Evolutionary conservation across 768 basidiomycete species (phyloP).

Genomic region (Podaxis pistillaris): DNA sequence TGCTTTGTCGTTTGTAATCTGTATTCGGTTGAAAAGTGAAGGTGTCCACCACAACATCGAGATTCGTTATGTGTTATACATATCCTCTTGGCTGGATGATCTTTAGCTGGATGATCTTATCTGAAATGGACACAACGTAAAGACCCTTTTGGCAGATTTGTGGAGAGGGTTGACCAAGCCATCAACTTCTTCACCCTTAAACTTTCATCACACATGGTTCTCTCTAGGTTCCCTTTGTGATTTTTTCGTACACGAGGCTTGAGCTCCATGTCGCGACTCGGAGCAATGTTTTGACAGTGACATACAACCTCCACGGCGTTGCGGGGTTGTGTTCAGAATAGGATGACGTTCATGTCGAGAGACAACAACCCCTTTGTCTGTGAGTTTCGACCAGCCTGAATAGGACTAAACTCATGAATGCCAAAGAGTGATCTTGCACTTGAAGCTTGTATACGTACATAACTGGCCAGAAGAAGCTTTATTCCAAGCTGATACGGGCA

Average conservation of each 20-base stretch:
- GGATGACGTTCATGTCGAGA: background rate
- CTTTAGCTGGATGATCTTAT: background rate
- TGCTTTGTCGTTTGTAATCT: constrained; percentile 12
- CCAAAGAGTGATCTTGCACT: background rate
- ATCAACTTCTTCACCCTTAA: constrained; percentile 9
- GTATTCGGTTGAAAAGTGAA: constrained; percentile 4
- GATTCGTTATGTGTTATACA: background rate
- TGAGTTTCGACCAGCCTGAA: background rate
- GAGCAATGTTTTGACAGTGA: background rate
- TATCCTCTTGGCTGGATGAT: background rate
- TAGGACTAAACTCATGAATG: background rate
- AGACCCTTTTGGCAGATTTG: background rate
- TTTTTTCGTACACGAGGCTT: constrained; percentile 6
- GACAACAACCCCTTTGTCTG: background rate
- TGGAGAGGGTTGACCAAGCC: background rate
- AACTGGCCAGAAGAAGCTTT: background rate
- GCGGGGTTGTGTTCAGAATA: background rate
- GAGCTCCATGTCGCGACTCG: background rate
- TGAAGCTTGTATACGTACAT: background rate
- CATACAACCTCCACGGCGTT: background rate
- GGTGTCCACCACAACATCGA: background rate
- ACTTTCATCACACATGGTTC: background rate
- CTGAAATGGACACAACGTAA: background rate
- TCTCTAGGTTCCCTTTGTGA: background rate
- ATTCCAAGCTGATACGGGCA: background rate